Percentiles rank a stretch among this genome's conserved stretches.
Conservation (phyloP, 2,329 filamentous ascomycete species). For the Purpureocillium lavendulum region DNA sequence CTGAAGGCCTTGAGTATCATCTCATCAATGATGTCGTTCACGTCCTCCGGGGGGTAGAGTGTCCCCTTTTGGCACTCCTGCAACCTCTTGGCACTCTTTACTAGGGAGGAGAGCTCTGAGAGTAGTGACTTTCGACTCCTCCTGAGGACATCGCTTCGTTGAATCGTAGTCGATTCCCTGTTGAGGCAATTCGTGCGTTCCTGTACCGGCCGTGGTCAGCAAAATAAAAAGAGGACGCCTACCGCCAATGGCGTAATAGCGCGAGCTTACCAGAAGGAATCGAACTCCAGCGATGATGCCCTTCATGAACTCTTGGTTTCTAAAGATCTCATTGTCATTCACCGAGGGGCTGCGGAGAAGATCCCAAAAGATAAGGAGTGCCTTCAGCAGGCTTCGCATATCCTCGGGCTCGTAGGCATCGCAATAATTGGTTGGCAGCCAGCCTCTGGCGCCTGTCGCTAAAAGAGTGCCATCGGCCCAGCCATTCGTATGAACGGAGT, state of each 20-base stretch:
- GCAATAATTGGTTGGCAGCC: slow-evolving; percentile 98
- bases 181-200: slow-evolving; percentile 85
- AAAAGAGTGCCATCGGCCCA: slow-evolving; percentile 96
- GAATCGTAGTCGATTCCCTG: slow-evolving; percentile 67
- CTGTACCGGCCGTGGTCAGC: slow-evolving; percentile 32
- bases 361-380: slow-evolving; percentile 88
- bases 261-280: slow-evolving; percentile 65
- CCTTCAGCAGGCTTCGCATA: slow-evolving; percentile 77
- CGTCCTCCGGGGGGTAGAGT: slow-evolving; percentile 40
- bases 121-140: slow-evolving; percentile 79
- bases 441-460: slow-evolving; percentile 77
- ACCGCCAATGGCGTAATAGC: not conserved
- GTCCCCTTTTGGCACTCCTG: slow-evolving; percentile 60
- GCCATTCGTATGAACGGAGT: slow-evolving; percentile 95
- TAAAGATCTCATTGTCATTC: slow-evolving; percentile 70
- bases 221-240: not conserved
- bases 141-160: slow-evolving; percentile 66
- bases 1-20: slow-evolving; percentile 92
- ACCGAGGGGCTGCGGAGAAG: slow-evolving; percentile 69
- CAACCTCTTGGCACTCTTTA: slow-evolving; percentile 80
- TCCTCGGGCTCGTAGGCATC: slow-evolving; percentile 86
- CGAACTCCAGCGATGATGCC: slow-evolving; percentile 90
- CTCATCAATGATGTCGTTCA: slow-evolving; percentile 77
- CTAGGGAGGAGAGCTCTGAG: slow-evolving; percentile 80
- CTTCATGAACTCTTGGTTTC: slow-evolving; percentile 89